Percentiles rank a stretch among this genome's conserved stretches.
phyloP scores from a whole-genome alignment of 2,329 filamentous ascomycete genomes.

The Incumbomyces delicatus region DNA sequence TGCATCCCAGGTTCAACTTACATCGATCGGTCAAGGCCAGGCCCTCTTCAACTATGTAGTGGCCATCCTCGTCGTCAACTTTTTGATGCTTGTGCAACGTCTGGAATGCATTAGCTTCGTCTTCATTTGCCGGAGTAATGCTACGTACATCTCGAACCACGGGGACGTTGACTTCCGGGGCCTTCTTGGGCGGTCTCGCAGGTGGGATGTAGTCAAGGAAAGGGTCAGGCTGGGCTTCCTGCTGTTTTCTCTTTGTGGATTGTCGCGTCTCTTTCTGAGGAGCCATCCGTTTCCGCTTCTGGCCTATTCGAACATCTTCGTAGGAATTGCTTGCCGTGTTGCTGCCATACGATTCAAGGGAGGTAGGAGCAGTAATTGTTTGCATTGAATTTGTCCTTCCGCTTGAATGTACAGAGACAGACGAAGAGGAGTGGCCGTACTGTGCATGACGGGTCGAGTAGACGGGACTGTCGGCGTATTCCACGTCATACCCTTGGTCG shows the following conservation, averaged over 20 bases:
- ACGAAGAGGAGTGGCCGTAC: constrained; percentile 55
- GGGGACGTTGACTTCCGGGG: constrained; percentile 61
- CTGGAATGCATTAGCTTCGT: constrained; percentile 24
- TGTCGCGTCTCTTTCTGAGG: constrained; percentile 72
- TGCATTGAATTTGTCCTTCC: constrained; percentile 75
- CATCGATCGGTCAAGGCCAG: constrained; percentile 80
- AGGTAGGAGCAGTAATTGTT: constrained; percentile 75
- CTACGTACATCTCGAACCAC: constrained; percentile 49
- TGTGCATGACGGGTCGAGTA: constrained; percentile 67
- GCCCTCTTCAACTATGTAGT: constrained; percentile 88
- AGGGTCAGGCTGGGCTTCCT: constrained; percentile 59
- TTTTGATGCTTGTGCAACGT: constrained; percentile 51
- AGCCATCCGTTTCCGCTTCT: constrained; percentile 74
- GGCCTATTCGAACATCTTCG: constrained; percentile 59
- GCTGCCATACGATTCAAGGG: constrained; percentile 57
- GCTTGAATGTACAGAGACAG: constrained; percentile 62
- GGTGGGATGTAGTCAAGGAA: constrained; percentile 77
- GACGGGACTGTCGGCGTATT: constrained; percentile 60
- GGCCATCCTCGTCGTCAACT: constrained; percentile 91
- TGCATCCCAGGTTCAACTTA: constrained; percentile 40
- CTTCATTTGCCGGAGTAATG: not conserved
- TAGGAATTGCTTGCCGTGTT: constrained; percentile 46
- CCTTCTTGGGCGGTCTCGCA: constrained; percentile 80
- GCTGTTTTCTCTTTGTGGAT: constrained; percentile 68
- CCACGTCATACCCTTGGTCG: constrained; percentile 60